Base-by-base conservation (phyloP, 1,139 yeast genomes). In the Blastobotrys capitulatus region DNA sequence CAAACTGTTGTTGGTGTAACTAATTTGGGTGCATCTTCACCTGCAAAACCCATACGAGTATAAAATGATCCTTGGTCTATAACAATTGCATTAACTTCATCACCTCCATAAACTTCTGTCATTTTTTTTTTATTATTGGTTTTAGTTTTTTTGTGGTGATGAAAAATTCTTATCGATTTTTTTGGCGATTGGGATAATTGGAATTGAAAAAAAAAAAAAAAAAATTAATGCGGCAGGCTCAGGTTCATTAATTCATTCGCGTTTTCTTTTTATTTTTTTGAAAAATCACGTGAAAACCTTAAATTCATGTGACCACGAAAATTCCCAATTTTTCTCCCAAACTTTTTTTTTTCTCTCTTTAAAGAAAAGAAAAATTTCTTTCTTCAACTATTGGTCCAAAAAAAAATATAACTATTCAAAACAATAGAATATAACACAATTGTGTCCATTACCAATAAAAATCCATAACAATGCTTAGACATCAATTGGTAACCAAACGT, bases 31-130 rank as follows among this genome's bases (percentile, higher is more conserved):
- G 82, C 78, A 66, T 92, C 98, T 55, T 89, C 95, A 9, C 98
- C 98, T 5, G 97, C 95, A 66, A 80, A 90, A 1, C 98, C 98
- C 22, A 86, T 80, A 51, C 94, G 79, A 3, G 97, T 88, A 54
- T 80, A 73, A 57, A 75, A 80, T 10, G 96, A 83, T 25, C 98
- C 97, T 0, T 96, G 90, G 65, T 92, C 98, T 34, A 92, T 74
- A 26, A 92, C 95, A 7, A 92, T 75, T 35, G 98, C 96, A 55
- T 88, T 82, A 54, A 92, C 84, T 66, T 90, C 97, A 67, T 90
- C 94, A 53, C 81, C 86, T 26, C 85, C 86, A 55, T 79, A 80
- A 0, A 79, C 77, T n/a, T 31, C 22, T 12, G 18, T 38, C 18
- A 19, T 18, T 12, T 12, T 12, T 4, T 43, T 26, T 25, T 25